phyloP scores from a whole-genome alignment of 306 rosid species.

The Coriaria nepalensis region DNA sequence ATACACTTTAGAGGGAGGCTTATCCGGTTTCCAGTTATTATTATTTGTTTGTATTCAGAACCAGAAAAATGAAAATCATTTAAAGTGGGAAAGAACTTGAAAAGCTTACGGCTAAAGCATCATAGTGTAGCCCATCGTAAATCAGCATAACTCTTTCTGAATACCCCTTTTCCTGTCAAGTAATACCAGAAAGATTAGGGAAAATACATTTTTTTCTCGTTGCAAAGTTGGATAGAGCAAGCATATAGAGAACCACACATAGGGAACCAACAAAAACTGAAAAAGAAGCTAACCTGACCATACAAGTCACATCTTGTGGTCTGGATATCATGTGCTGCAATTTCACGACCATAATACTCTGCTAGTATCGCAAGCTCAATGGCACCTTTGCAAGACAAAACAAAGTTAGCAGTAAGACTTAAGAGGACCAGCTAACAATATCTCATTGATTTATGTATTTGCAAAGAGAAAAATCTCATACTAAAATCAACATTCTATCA shows the following conservation, averaged over 20 bases:
- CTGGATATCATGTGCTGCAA: slow-evolving; percentile 90
- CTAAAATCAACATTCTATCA: no score
- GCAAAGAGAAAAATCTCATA: no score
- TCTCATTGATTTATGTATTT: neutral
- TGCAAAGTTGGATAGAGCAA: slow-evolving; percentile 8
- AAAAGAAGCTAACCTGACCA: slow-evolving; percentile 61
- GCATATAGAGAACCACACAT: neutral
- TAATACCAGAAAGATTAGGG: slow-evolving; percentile 13
- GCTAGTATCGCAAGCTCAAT: slow-evolving; percentile 90
- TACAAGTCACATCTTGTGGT: slow-evolving; percentile 90
- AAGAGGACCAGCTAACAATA: slow-evolving; percentile 9
- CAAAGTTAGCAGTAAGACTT: slow-evolving; percentile 7
- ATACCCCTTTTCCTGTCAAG: slow-evolving; percentile 53
- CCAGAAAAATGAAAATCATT: neutral
- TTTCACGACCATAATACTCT: slow-evolving; percentile 76
- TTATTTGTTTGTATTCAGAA: neutral
- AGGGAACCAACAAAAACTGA: no score
- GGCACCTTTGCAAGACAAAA: slow-evolving; percentile 48
- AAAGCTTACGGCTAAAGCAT: slow-evolving; percentile 75
- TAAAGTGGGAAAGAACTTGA: neutral
- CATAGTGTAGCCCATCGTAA: slow-evolving; percentile 93
- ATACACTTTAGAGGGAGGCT: neutral
- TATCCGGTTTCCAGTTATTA: no score
- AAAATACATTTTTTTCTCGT: neutral
- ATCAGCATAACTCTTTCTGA: slow-evolving; percentile 80